Conservation (phyloP, 1,139 yeast species). For the Debaryomyces sp. region DNA sequence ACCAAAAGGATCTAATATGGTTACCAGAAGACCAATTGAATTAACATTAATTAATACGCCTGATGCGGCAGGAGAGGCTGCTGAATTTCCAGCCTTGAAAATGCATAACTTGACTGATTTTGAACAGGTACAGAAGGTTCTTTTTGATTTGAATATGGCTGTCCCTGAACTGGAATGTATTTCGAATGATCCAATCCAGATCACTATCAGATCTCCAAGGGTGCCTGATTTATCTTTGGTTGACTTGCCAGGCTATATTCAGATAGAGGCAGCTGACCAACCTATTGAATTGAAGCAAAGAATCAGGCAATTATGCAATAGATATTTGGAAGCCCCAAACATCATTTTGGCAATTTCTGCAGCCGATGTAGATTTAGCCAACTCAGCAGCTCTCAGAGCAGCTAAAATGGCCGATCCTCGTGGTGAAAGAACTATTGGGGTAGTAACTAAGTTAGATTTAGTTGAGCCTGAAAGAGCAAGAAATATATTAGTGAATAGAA, state of each 20-base stretch:
- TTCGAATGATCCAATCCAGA: slow-evolving; percentile 87
- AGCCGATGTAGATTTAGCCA: slow-evolving; percentile 97
- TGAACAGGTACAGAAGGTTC: slow-evolving; percentile 79
- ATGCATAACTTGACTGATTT: slow-evolving; percentile 84
- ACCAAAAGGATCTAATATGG: slow-evolving; percentile 96
- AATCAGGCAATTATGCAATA: slow-evolving; percentile 78
- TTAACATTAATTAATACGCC: slow-evolving; percentile 89
- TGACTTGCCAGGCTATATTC: slow-evolving; percentile 97
- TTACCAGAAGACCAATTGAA: slow-evolving; percentile 93
- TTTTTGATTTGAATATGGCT: slow-evolving; percentile 87
- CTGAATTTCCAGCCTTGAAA: slow-evolving; percentile 91
- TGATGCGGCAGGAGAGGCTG: slow-evolving; percentile 77
- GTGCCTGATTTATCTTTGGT: slow-evolving; percentile 95
- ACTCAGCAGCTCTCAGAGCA: slow-evolving; percentile 91
- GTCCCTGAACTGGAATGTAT: slow-evolving; percentile 86
- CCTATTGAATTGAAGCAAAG: slow-evolving; percentile 80
- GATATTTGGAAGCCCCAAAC: slow-evolving; percentile 87
- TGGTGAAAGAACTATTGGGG: slow-evolving; percentile 96
- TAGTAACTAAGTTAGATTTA: slow-evolving; percentile 88
- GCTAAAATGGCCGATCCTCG: slow-evolving; percentile 91
- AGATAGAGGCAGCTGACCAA: slow-evolving; percentile 95
- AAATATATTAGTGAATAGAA: slow-evolving; percentile 68
- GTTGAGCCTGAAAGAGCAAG: slow-evolving; percentile 78
- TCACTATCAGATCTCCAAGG: slow-evolving; percentile 85
- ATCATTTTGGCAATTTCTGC: slow-evolving; percentile 95